Base-by-base conservation (phyloP, 169 alveolate species). In the Plasmodium ovale region DNA sequence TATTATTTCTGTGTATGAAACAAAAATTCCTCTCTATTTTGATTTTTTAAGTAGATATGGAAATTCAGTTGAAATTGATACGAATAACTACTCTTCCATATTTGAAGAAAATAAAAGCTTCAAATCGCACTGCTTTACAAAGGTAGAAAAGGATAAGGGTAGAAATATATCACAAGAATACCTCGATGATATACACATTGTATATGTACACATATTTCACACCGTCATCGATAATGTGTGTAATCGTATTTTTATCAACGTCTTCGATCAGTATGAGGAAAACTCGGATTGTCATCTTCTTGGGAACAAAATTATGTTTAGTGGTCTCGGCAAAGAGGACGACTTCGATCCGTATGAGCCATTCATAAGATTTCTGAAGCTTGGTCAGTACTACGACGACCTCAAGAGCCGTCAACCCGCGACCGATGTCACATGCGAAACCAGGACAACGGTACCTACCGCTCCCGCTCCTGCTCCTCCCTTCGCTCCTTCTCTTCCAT, bases 31-130 rank as follows among this genome's bases (percentile, higher is more conserved):
- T 7, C 37, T 77, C 3, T 77, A 77, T 39, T 77, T 60, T 77
- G 88, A 77, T 64, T 77, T 77, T 33, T 53, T 77, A 25, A 77
- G 88, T 53, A 77, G 88, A 77, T 77, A 77, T 77, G 88, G 88
- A 47, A 77, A 77, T 47, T 77, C 88, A 27, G 77, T 77, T n/a
- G 88, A 77, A 27, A 62, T 77, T 19, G 88, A 60, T 25, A 42
- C 88, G 39, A 77, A 51, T 77, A 64, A 77, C 62, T 77, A 77
- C 54, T 60, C 59, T 39, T 59, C 65, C 27, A 77, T 77, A 19
- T 77, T 77, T 77, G 88, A 77, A 60, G 88, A 77, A 77, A 19
- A 77, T 21, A 77, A 77, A 77, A 60, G 77, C 25, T 77, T 77
- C 39, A 77, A 77, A 16, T 77, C 88, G 5, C 68, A 77, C 39